Evolutionary conservation across 441 rosid genomes (phyloP).

Genomic region (Croton laevigatus): DNA sequence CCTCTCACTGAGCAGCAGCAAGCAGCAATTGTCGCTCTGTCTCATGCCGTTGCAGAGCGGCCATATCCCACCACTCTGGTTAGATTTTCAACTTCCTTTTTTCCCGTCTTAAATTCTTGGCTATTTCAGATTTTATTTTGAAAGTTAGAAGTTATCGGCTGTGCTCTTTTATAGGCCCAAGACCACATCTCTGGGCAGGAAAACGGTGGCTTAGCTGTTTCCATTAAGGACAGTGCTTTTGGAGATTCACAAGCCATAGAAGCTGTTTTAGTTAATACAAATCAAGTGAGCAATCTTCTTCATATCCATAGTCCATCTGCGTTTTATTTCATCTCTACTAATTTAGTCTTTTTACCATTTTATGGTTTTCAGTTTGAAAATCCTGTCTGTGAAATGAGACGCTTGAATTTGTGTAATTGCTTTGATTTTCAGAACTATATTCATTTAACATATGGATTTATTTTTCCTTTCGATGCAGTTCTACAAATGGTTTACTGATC

Average conservation of each 20-base stretch:
- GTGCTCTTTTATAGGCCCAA: constrained; percentile 39
- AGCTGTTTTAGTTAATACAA: constrained; percentile 84
- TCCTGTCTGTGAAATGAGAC: not conserved
- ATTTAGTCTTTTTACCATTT: not conserved
- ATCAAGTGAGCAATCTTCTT: constrained; percentile 47
- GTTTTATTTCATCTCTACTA: not conserved
- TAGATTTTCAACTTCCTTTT: constrained; percentile 15
- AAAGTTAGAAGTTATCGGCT: not conserved
- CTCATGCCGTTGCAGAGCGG: constrained; percentile 76
- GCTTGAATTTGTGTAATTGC: not conserved
- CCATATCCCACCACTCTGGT: constrained; percentile 79
- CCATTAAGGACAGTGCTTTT: constrained; percentile 39
- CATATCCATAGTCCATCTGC: not conserved
- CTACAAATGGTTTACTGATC: constrained; percentile 97
- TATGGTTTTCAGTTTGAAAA: not conserved
- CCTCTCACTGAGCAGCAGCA: constrained; percentile 91
- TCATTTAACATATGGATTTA: not conserved
- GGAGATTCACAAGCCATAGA: constrained; percentile 70
- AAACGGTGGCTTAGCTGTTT: constrained; percentile 56
- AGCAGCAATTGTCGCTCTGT: constrained; percentile 59
- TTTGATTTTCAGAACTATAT: not conserved
- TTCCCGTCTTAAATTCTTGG: not conserved
- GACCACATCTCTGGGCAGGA: constrained; percentile 56
- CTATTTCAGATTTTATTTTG: not conserved
- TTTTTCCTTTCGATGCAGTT: constrained; percentile 46